phyloP scores from a whole-genome alignment of 768 basidiomycete genomes.

The Panaeolus cyanescens region DNA sequence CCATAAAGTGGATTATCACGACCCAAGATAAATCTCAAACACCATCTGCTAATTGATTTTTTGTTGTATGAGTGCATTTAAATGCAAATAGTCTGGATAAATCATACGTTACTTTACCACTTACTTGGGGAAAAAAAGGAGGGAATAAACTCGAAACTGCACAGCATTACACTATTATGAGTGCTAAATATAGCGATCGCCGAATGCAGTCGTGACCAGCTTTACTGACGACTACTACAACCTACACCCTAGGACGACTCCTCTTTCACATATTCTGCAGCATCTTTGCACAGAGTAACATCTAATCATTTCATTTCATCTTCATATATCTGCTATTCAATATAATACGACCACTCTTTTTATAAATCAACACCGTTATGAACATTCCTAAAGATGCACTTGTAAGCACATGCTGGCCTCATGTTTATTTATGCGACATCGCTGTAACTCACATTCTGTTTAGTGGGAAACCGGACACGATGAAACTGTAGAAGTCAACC shows the following conservation, averaged over 20 bases:
- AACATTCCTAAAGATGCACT: slow-evolving; percentile 11
- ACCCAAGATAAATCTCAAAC: not conserved
- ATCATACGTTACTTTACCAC: not conserved
- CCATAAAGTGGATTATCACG: slow-evolving; percentile 30
- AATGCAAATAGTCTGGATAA: not conserved
- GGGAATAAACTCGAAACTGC: too few species aligned
- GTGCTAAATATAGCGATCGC: slow-evolving; percentile 1
- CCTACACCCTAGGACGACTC: not conserved
- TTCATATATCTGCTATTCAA: not conserved
- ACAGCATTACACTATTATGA: too few species aligned
- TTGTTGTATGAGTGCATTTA: not conserved
- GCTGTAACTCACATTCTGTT: not conserved
- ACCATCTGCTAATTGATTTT: slow-evolving; percentile 3
- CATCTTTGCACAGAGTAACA: not conserved
- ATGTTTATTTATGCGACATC: not conserved
- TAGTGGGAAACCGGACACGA: slow-evolving; percentile 67
- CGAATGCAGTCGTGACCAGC: not conserved
- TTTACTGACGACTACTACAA: not conserved
- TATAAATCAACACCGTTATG: not conserved
- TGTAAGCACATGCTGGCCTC: not conserved
- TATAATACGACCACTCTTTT: not conserved
- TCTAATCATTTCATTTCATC: too few species aligned
- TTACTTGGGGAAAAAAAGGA: too few species aligned
- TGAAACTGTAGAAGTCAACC: slow-evolving; percentile 89
- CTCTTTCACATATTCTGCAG: not conserved